Percentiles rank a stretch among this genome's conserved stretches.
phyloP scores from a whole-genome alignment of 805 yeast species.

The Ogataea nitratoaversa region DNA sequence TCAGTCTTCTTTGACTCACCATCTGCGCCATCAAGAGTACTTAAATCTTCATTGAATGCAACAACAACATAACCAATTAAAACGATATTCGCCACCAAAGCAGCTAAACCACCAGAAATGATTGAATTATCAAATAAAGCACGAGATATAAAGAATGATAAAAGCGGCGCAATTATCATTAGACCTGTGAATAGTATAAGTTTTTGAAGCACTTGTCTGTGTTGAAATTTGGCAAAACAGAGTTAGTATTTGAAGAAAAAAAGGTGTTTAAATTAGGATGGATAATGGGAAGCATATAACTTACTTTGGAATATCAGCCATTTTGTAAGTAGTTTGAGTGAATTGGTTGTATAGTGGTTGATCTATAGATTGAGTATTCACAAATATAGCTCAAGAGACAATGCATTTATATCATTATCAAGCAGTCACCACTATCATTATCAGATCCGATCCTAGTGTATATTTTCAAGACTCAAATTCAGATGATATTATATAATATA shows the following conservation, averaged over 20 bases:
- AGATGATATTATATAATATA: too few species aligned
- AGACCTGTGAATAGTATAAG: conserved; percentile 70
- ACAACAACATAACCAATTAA: conserved; percentile 67
- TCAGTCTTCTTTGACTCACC: conserved; percentile 36
- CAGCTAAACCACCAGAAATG: conserved; percentile 77
- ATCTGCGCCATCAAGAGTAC: conserved; percentile 21
- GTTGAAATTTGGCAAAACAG: too few species aligned
- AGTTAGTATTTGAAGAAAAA: neutral
- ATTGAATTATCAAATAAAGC: conserved; percentile 45
- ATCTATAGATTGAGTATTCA: too few species aligned
- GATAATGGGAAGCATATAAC: conserved; percentile 8
- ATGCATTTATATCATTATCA: too few species aligned
- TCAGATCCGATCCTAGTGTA: too few species aligned
- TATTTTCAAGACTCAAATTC: too few species aligned
- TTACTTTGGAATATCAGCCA: conserved; percentile 37
- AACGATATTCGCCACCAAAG: conserved; percentile 69
- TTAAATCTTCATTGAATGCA: conserved; percentile 65
- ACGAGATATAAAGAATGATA: conserved; percentile 49
- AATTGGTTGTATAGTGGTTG: too few species aligned
- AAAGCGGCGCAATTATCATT: conserved; percentile 66
- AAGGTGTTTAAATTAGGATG: conserved; percentile 2
- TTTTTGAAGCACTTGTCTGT: conserved; percentile 64
- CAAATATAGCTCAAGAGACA: too few species aligned
- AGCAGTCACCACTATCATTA: too few species aligned
- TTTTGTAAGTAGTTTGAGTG: conserved; percentile 8